phyloP scores from a whole-genome alignment of 2,329 filamentous ascomycete species.

The Aspergillus persii region DNA sequence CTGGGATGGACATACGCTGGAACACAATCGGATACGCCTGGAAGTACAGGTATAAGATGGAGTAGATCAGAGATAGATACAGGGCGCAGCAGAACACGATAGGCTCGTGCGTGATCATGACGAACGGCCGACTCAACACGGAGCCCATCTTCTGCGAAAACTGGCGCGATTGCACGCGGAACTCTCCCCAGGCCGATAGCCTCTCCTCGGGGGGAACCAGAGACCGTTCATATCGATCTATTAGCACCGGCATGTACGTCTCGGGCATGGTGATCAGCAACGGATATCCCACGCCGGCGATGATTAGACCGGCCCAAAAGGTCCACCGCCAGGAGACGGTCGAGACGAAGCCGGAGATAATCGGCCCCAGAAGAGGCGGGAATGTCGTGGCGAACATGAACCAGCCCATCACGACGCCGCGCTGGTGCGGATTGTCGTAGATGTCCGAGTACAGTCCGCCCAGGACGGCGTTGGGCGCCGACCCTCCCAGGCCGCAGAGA shows the following conservation, averaged over 20 bases:
- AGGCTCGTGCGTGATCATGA: slow-evolving; percentile 68
- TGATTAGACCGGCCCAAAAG: slow-evolving; percentile 61
- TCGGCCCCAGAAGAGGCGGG: slow-evolving; percentile 36
- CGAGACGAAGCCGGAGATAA: slow-evolving; percentile 40
- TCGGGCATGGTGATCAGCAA: slow-evolving; percentile 64
- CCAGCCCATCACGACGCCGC: slow-evolving; percentile 20
- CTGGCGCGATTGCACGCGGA: slow-evolving; percentile 24
- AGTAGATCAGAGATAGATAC: slow-evolving; percentile 69
- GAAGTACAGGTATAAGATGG: slow-evolving; percentile 68
- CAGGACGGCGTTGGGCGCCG: slow-evolving; percentile 38
- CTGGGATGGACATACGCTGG: slow-evolving; percentile 27
- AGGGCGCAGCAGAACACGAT: slow-evolving; percentile 67
- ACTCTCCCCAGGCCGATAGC: not conserved
- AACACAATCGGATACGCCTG: slow-evolving; percentile 71
- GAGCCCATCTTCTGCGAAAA: slow-evolving; percentile 46
- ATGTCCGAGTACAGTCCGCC: slow-evolving; percentile 43
- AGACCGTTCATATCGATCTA: slow-evolving; percentile 51
- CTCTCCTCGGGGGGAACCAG: slow-evolving; percentile 52
- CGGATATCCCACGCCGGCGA: slow-evolving; percentile 57
- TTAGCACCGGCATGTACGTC: slow-evolving; percentile 59
- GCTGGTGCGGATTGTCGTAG: slow-evolving; percentile 35
- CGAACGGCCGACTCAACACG: slow-evolving; percentile 66
- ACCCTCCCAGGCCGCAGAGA: slow-evolving; percentile 35
- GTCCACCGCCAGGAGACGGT: slow-evolving; percentile 41
- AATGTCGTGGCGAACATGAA: slow-evolving; percentile 25